Base-by-base conservation (phyloP, 1,284 basidiomycete genomes). In the Marasmius oreades region DNA sequence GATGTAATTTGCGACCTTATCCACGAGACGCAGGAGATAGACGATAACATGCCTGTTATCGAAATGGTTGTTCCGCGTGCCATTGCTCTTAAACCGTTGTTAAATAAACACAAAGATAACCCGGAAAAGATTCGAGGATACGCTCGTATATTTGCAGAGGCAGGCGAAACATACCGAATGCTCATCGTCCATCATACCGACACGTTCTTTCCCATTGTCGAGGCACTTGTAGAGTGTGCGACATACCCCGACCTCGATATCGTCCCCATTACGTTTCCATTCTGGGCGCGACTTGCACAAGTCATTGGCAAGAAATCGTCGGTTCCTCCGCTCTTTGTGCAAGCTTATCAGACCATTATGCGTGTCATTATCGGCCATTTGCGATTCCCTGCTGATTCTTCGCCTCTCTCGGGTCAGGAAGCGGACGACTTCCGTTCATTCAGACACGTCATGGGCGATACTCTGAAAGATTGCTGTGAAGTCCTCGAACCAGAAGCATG, bases 401-500 rank as follows among this genome's bases (percentile, higher is more conserved):
- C 77, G 22, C 72, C 81, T 26, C 73, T 95, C 63, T 81, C 82
- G 3, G 86, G 88, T 2, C 92, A 96, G 71, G 96, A 98, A 69
- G 82, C 88, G 10, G 97, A 99, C 61, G 90, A 92, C 67, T 99
- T 99, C 79, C 84, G 97, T 23, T 83, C 86, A 5, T 99, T 99
- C 79, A 81, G 97, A 55, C 97, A 99, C 76, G 86, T 95, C 61
- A 99, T 99, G 91, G 97, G 97, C 53, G 96, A 99, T 70, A 99
- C 97, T 4, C 82, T 99, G 63, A 99, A 99, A 74, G 97, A 99
- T 70, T 99, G 97, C 70, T 99, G 97, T 73, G 85, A 90, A 61
- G 95, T 99, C 36, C 82, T 99, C 36, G 92, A 95, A 28, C 84
- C 95, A 2, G 88, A 93, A 48, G 80, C 82, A 3, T 99, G 97